Percentiles rank a stretch among this genome's conserved stretches.
phyloP scores from a whole-genome alignment of 2,329 filamentous ascomycete genomes.

The Leptographium radiaticola region DNA sequence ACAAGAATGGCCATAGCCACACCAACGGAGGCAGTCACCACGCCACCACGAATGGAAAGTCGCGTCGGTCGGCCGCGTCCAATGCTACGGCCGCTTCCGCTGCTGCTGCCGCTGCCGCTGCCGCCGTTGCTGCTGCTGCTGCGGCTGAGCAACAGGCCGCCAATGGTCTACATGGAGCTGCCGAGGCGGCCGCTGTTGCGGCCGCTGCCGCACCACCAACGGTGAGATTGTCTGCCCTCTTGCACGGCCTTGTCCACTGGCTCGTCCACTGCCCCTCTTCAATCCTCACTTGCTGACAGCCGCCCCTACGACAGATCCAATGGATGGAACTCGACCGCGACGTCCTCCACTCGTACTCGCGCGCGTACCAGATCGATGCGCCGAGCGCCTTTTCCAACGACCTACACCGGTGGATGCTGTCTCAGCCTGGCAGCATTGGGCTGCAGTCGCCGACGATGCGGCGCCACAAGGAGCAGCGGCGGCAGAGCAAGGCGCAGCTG shows the following conservation, averaged over 20 bases:
- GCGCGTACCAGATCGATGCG: slow-evolving; percentile 57
- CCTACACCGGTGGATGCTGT: slow-evolving; percentile 49
- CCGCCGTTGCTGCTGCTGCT: slow-evolving; percentile 12
- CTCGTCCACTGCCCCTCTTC: neutral
- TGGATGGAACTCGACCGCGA: slow-evolving; percentile 57
- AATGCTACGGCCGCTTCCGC: slow-evolving; percentile 18
- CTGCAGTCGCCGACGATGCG: slow-evolving; percentile 66
- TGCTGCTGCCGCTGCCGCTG: slow-evolving; percentile 14
- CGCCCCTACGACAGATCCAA: slow-evolving; percentile 30
- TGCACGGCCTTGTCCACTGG: too few species aligned
- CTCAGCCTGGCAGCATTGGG: slow-evolving; percentile 51
- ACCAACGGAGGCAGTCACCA: slow-evolving; percentile 16
- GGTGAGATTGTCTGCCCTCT: neutral
- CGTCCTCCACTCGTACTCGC: slow-evolving; percentile 62
- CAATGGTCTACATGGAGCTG: neutral
- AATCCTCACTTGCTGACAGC: too few species aligned
- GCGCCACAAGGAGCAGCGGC: slow-evolving; percentile 46
- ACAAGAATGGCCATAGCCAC: slow-evolving; percentile 26
- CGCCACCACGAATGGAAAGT: slow-evolving; percentile 31
- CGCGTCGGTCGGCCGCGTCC: slow-evolving; percentile 38
- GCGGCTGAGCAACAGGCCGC: slow-evolving; percentile 5
- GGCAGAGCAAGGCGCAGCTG: slow-evolving; percentile 60
- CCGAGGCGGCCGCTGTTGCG: neutral
- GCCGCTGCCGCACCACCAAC: neutral
- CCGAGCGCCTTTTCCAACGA: slow-evolving; percentile 56